Percentiles rank a stretch among this genome's conserved stretches.
These are phyloP conservation scores for Neopestalotiopsis clavispora DNA, from an alignment of 2,329 filamentous ascomycete species.

Conservation along the genomic window DNA sequence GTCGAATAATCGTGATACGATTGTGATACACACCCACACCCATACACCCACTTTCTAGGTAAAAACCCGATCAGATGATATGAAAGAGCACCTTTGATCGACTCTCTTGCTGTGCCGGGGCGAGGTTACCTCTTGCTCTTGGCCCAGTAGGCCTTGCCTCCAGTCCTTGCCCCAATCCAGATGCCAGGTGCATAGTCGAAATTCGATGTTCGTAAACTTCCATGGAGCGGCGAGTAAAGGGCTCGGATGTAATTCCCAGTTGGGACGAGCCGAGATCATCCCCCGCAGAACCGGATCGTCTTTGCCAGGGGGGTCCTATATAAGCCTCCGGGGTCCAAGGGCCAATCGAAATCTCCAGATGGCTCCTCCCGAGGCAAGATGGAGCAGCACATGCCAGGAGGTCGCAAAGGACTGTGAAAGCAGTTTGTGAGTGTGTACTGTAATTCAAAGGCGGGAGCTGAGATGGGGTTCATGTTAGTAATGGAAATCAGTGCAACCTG, in stretches of 20 bases:
- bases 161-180: neutral
- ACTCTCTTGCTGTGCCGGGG: neutral
- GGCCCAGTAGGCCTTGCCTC: neutral
- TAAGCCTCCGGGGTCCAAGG: neutral
- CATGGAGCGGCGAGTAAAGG: neutral
- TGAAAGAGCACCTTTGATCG: neutral
- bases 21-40: neutral
- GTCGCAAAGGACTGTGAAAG: neutral
- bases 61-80: neutral
- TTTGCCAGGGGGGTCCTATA: neutral
- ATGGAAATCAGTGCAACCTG: constrained; percentile 6
- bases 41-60: neutral
- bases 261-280: constrained; percentile 34
- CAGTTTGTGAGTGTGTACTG: neutral
- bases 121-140: neutral
- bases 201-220: constrained; percentile 12
- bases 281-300: constrained; percentile 11
- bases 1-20: neutral
- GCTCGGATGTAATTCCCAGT: constrained; percentile 26
- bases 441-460: neutral
- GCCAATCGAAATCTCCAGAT: constrained; percentile 2
- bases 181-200: constrained; percentile 10
- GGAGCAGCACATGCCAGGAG: constrained; percentile 10
- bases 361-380: constrained; percentile 10
- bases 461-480: neutral